Percentiles rank a stretch among this genome's conserved stretches.
phyloP scores from a whole-genome alignment of 305 asterid species.

The Fraxinus platypoda region DNA sequence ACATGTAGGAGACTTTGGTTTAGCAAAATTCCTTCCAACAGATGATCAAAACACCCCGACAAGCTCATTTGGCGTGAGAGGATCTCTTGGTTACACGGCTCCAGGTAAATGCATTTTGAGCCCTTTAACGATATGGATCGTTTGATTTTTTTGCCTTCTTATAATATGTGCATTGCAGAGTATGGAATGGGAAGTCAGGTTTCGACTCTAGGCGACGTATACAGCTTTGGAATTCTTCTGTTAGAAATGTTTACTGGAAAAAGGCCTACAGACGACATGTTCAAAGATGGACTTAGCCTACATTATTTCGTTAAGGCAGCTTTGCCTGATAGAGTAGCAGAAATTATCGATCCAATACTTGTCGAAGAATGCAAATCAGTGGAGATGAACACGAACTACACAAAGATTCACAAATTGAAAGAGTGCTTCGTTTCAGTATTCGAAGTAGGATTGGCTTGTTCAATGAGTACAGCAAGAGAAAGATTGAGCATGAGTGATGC shows the following conservation, averaged over 20 bases:
- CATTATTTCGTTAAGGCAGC: constrained; percentile 26
- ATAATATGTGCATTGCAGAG: constrained; percentile 20
- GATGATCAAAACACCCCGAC: neutral
- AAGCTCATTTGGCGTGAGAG: constrained; percentile 17
- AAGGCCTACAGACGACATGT: constrained; percentile 27
- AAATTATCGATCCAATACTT: constrained; percentile 27
- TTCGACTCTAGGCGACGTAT: constrained; percentile 35
- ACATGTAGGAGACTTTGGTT: constrained; percentile 30
- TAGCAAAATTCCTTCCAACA: constrained; percentile 22
- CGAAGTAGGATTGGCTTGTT: neutral
- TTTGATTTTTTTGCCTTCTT: neutral
- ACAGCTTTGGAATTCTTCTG: constrained; percentile 40
- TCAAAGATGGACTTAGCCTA: constrained; percentile 26
- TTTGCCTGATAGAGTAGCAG: constrained; percentile 19
- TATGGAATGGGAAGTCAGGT: constrained; percentile 33
- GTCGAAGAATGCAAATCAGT: neutral
- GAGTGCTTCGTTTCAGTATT: neutral
- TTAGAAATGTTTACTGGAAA: constrained; percentile 39
- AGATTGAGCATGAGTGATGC: neutral
- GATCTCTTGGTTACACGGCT: constrained; percentile 30
- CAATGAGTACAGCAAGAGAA: neutral
- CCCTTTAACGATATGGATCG: too few relatives aligned
- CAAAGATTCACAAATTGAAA: neutral
- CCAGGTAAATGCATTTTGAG: constrained; percentile 26
- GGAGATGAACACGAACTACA: neutral